Evolutionary conservation across 2,329 filamentous ascomycete genomes (phyloP), one percentile per base, ranked within the genome.

Genomic region (Monascus ruber): DNA sequence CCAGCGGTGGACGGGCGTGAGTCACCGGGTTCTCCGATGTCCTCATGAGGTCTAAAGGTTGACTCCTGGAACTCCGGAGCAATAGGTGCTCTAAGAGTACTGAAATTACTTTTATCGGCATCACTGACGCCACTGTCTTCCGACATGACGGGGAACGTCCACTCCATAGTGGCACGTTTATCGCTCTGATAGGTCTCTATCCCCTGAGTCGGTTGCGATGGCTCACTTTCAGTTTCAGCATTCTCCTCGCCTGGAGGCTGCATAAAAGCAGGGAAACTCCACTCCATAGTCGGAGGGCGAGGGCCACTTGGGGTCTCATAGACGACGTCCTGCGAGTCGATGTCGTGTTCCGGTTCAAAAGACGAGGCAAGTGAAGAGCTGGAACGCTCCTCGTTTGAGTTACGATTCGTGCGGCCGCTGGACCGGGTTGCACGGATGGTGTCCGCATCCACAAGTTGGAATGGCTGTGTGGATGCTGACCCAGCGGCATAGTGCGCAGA

Each of bases 381-480:
- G 4, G 56, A 54, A 24, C 53, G 59, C n/a, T 49, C 53, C 11
- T 58, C 59, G 32, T 52, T 54, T 6, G 63, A 64, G 31, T 58
- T 62, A 33, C 55, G 63, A 36, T 54, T 51, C 34, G 66, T 53
- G 35, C 72, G 63, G 37, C 66, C 62, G 49, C 70, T 71, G 25
- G 69, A 67, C 33, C 71, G 64, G 41, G 70, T 74, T 10, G 75
- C 74, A 42, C 69, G 71, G 38, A 79, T 65, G 1, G 76, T 79
- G 33, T 74, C 66, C 5, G 69, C 62, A 50, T 72, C 64, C 11
- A 69, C 64, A 38, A 73, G 59, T 47, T 73, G 64, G 51, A 73
- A 69, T 9, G 64, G 65, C 11, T 72, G 68, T 35, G 70, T 66
- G 6, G 68, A 64, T 6, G 71, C 68, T 29, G 72, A 65, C 24